phyloP scores from a whole-genome alignment of 2,329 filamentous ascomycete genomes.

The Colletotrichum sp. region DNA sequence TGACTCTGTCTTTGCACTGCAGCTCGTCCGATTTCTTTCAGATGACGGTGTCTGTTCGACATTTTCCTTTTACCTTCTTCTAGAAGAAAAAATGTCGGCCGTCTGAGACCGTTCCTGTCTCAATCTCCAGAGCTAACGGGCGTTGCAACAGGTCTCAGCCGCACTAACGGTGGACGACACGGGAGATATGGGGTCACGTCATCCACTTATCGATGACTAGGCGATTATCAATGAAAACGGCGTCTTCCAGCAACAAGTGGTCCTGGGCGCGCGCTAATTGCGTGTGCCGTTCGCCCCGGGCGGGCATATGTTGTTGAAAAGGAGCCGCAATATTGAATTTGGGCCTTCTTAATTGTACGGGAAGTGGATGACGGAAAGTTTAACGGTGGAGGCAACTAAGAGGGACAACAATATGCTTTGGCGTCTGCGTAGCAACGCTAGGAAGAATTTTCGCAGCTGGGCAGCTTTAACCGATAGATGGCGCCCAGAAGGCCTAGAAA shows the following conservation, averaged over 20 bases:
- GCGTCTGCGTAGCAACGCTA: background rate
- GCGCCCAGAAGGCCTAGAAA: background rate
- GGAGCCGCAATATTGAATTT: background rate
- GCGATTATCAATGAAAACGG: slow-evolving; percentile 1
- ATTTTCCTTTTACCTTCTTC: background rate
- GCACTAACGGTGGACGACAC: background rate
- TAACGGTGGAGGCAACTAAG: background rate
- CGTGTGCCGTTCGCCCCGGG: background rate
- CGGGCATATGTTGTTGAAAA: background rate
- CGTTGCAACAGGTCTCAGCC: background rate
- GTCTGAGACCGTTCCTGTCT: background rate
- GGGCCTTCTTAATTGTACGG: background rate
- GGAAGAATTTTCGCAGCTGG: background rate
- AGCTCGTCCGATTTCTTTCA: background rate
- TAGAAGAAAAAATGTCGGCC: background rate
- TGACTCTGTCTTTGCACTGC: background rate
- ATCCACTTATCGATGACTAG: background rate
- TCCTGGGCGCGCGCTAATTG: background rate
- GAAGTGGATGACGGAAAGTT: slow-evolving; percentile 1
- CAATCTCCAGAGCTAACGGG: background rate
- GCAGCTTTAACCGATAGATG: slow-evolving; percentile 18
- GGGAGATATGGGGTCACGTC: background rate
- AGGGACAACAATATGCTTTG: background rate
- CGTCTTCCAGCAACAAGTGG: background rate
- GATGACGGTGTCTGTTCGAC: background rate